A percentile compares a stretch with the other conserved stretches of the same genome.
Evolutionary conservation across 106 monocot genomes (phyloP).

Genomic region (Acanthochlamys bracteata): DNA sequence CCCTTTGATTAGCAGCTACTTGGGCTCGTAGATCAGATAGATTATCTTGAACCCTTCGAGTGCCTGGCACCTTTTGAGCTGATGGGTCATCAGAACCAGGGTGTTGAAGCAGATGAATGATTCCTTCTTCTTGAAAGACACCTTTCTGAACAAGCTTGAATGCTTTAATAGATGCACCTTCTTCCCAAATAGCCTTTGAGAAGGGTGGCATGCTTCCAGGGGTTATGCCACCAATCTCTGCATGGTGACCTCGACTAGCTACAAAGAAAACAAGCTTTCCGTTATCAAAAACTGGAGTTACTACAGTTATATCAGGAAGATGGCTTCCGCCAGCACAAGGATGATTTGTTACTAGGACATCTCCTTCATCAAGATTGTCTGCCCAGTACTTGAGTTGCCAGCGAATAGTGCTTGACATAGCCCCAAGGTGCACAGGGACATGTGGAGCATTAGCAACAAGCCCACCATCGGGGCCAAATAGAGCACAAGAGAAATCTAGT

Average conservation of each 20-base stretch:
- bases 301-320: constrained; percentile 92
- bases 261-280: constrained; percentile 86
- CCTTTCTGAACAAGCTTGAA: constrained; percentile 85
- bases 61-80: constrained; percentile 45
- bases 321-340: constrained; percentile 94
- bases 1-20: constrained; percentile 91
- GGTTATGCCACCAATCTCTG: constrained; percentile 92
- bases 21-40: constrained; percentile 87
- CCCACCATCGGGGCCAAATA: constrained; percentile 92
- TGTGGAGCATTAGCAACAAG: constrained; percentile 98
- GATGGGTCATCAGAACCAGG: constrained; percentile 32
- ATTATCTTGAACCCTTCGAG: constrained; percentile 86
- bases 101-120: constrained; percentile 39
- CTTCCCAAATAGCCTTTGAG: constrained; percentile 85
- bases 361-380: constrained; percentile 69
- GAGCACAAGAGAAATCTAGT: constrained; percentile 91
- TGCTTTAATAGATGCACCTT: constrained; percentile 90
- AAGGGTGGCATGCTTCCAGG: constrained; percentile 99
- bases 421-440: constrained; percentile 92
- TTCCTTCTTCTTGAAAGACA: constrained; percentile 77
- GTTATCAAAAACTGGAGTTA: constrained; percentile 83
- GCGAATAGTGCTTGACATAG: constrained; percentile 83
- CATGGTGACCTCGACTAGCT: constrained; percentile 94
- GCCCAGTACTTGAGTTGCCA: constrained; percentile 87
- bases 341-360: constrained; percentile 91